Conservation (phyloP, 2,329 filamentous ascomycete genomes). For the Ophiostoma sp. region DNA sequence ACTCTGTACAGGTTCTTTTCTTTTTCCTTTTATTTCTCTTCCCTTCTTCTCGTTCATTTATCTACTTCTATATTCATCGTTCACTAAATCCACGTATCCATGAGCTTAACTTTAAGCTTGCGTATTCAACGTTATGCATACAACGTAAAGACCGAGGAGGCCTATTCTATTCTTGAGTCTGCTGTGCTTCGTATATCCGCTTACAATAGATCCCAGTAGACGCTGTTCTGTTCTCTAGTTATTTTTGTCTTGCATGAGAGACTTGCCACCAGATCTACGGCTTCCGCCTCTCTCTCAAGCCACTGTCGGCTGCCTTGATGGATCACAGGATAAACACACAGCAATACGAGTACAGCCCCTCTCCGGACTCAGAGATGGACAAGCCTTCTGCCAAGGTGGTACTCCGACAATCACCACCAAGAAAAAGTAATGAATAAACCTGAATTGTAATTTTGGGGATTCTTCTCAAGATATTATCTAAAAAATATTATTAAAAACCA, state of each 20-base stretch:
- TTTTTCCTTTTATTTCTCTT: not conserved
- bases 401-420: not conserved
- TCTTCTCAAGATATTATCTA: too few relatives aligned
- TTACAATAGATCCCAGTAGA: not conserved
- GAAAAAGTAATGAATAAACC: not conserved
- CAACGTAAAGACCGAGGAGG: not conserved
- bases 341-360: not conserved
- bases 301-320: not conserved
- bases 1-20: not conserved
- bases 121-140: not conserved
- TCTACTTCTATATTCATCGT: not conserved
- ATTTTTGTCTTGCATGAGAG: not conserved
- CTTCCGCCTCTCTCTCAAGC: not conserved
- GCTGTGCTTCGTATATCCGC: too few relatives aligned
- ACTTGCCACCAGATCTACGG: not conserved
- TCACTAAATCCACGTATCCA: not conserved
- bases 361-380: not conserved
- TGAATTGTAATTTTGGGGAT: too few relatives aligned
- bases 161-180: not conserved
- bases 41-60: not conserved
- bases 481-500: too few relatives aligned
- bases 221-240: not conserved
- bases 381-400: not conserved
- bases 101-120: slow-evolving; percentile 17
- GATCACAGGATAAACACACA: not conserved